Evolutionary conservation across 805 yeast genomes (phyloP).

Genomic region (Saccharomycopsis olivae): DNA sequence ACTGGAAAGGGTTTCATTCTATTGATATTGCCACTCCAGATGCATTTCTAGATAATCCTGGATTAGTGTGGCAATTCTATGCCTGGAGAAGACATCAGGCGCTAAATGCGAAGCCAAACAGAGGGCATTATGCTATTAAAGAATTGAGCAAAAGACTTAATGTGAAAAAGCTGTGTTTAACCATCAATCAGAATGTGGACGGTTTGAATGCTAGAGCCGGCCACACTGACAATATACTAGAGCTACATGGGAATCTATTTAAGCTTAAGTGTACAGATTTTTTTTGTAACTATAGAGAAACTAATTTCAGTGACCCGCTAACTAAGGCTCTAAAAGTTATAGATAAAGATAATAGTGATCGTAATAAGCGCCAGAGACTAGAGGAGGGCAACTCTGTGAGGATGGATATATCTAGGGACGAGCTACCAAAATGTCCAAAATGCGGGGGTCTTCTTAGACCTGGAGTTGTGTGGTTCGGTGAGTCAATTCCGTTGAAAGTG

Average conservation of each 20-base stretch:
- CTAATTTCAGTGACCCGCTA: slow-evolving; percentile 44
- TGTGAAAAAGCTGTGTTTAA: slow-evolving; percentile 34
- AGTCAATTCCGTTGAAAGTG: slow-evolving; percentile 54
- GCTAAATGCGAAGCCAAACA: slow-evolving; percentile 56
- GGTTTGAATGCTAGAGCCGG: slow-evolving; percentile 60
- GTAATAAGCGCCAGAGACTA: neutral
- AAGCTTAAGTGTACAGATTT: slow-evolving; percentile 66
- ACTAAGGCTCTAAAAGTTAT: slow-evolving; percentile 34
- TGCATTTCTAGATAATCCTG: slow-evolving; percentile 76
- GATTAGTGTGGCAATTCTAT: slow-evolving; percentile 85
- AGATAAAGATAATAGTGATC: slow-evolving; percentile 9
- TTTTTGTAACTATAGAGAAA: slow-evolving; percentile 51
- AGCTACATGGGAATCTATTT: slow-evolving; percentile 74
- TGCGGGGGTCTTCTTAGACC: slow-evolving; percentile 71
- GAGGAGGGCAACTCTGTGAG: slow-evolving; percentile 26
- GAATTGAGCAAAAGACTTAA: slow-evolving; percentile 36
- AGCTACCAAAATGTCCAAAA: slow-evolving; percentile 67
- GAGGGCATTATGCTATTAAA: slow-evolving; percentile 63
- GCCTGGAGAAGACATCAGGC: slow-evolving; percentile 58
- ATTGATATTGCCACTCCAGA: slow-evolving; percentile 88
- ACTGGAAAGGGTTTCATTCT: slow-evolving; percentile 69
- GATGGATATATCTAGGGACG: slow-evolving; percentile 35
- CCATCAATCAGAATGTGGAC: slow-evolving; percentile 79
- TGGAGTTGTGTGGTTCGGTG: slow-evolving; percentile 96
- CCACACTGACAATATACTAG: slow-evolving; percentile 47